phyloP scores from a whole-genome alignment of 306 rosid genomes.

The Quercus gilva region DNA sequence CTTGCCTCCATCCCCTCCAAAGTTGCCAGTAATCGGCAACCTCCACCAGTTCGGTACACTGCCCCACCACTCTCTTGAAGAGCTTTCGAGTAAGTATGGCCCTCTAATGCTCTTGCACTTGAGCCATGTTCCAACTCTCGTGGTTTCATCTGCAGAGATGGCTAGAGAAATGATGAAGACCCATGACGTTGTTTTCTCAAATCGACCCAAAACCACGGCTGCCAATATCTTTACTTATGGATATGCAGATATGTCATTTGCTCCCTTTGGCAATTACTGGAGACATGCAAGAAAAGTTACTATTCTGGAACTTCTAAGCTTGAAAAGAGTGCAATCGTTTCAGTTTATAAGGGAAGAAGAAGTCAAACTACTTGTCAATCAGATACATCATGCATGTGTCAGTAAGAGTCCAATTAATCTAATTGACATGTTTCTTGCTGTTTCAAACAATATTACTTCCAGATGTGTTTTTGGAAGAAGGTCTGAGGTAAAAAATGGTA shows the following conservation, averaged over 20 bases:
- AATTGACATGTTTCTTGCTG: not conserved
- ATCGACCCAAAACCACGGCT: slow-evolving; percentile 16
- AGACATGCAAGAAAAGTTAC: slow-evolving; percentile 3
- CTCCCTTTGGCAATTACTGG: slow-evolving; percentile 22
- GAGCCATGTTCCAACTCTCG: slow-evolving; percentile 2
- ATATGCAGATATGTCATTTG: not conserved
- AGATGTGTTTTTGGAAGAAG: slow-evolving; percentile 8
- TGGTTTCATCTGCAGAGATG: slow-evolving; percentile 30
- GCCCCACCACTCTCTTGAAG: slow-evolving; percentile 6
- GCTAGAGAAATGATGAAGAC: slow-evolving; percentile 22
- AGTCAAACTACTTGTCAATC: not conserved
- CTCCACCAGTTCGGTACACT: not conserved
- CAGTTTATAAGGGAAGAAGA: slow-evolving; percentile 16
- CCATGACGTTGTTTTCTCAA: slow-evolving; percentile 18
- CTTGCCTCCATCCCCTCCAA: not conserved
- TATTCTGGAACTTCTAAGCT: slow-evolving; percentile 6
- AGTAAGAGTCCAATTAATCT: slow-evolving; percentile 1
- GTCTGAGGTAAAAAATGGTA: not conserved
- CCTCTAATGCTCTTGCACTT: not conserved
- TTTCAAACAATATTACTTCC: not conserved
- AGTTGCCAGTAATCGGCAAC: not conserved
- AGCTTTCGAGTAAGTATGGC: not conserved
- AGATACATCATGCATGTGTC: not conserved
- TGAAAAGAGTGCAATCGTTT: not conserved
- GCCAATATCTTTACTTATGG: slow-evolving; percentile 8